These are phyloP conservation scores for Cynanchum wilfordii DNA, from an alignment of 257 asterid species.

Conservation along the genomic window DNA sequence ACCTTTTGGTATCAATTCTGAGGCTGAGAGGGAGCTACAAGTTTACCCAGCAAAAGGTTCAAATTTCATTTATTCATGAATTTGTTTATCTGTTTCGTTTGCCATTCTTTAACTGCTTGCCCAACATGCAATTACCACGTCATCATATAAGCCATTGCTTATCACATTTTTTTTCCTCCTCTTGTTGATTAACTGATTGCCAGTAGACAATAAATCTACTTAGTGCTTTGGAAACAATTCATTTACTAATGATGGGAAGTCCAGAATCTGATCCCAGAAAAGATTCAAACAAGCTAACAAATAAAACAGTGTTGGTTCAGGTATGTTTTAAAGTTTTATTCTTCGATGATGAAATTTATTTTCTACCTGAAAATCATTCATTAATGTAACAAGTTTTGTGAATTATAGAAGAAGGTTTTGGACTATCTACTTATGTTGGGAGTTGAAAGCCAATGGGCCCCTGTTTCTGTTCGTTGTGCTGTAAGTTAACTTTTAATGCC, in stretches of 20 bases:
- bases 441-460: conserved; percentile 98
- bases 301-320: conserved; percentile 87
- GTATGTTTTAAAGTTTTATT: conserved; percentile 34
- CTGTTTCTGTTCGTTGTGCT: conserved; percentile 80
- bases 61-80: conserved; percentile 17
- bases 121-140: conserved; percentile 9
- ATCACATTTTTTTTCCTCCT: conserved; percentile 23
- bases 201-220: conserved; percentile 92
- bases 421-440: conserved; percentile 88
- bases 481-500: conserved; percentile 39
- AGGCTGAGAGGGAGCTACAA: conserved; percentile 88
- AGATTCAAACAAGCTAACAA: conserved; percentile 56
- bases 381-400: conserved; percentile 17
- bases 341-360: conserved; percentile 11
- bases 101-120: not conserved
- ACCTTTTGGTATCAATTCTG: conserved; percentile 64
- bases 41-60: conserved; percentile 95
- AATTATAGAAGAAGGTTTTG: conserved; percentile 70
- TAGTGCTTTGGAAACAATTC: conserved; percentile 79
- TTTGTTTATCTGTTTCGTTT: conserved; percentile 8
- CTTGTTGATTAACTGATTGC: conserved; percentile 35
- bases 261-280: conserved; percentile 64
- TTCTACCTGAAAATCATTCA: not conserved
- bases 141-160: conserved; percentile 24
- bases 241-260: conserved; percentile 65